Evolutionary conservation across 2,329 filamentous ascomycete species (phyloP).

Genomic region (Aureobasidium vineae): DNA sequence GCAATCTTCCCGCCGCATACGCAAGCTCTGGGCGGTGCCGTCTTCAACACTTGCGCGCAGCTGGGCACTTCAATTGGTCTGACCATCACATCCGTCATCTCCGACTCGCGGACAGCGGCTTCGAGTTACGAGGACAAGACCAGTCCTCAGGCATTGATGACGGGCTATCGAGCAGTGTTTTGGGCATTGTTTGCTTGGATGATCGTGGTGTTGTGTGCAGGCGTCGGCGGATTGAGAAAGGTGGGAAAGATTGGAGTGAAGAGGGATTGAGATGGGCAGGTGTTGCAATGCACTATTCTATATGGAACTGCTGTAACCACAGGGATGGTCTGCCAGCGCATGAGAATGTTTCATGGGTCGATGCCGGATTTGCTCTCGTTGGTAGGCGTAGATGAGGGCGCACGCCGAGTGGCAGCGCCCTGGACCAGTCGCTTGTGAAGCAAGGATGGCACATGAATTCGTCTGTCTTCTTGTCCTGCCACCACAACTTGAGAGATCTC

Average conservation of each 20-base stretch:
- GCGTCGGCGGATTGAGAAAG: background rate
- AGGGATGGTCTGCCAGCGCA: too few relatives aligned
- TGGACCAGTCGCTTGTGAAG: constrained; percentile 5
- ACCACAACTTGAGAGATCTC: background rate
- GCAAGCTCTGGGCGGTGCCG: constrained; percentile 47
- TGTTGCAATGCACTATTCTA: background rate
- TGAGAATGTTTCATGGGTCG: background rate
- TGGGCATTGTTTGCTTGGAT: constrained; percentile 46
- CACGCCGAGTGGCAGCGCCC: background rate
- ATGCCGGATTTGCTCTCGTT: background rate
- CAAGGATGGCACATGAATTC: background rate
- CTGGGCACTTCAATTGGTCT: constrained; percentile 45
- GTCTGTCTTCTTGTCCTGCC: background rate
- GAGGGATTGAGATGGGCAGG: background rate
- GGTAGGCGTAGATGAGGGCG: background rate
- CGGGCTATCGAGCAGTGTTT: constrained; percentile 45
- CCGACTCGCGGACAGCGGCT: constrained; percentile 33
- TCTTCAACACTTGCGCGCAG: constrained; percentile 48
- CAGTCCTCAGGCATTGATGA: constrained; percentile 40
- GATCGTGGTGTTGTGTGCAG: background rate
- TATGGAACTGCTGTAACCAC: too few relatives aligned
- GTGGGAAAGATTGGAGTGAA: constrained; percentile 20
- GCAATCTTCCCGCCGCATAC: constrained; percentile 43
- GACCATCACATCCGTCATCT: constrained; percentile 43
- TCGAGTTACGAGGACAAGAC: constrained; percentile 34